These are phyloP conservation scores for Sergeia podlipaevii DNA, from an alignment of 208 protist genomes.

Conservation along the genomic window DNA sequence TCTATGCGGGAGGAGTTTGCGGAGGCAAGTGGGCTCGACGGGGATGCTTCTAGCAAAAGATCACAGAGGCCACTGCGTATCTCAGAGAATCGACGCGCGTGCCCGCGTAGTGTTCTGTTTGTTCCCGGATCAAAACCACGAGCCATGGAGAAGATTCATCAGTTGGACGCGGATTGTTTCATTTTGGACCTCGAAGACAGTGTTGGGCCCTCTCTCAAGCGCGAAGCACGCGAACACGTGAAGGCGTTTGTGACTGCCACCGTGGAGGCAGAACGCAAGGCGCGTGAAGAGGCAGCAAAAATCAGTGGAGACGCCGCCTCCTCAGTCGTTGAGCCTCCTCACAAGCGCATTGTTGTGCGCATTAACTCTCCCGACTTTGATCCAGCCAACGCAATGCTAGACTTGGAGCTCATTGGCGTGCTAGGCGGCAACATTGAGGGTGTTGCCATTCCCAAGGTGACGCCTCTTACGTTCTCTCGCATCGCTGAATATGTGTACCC, in stretches of 20 bases:
- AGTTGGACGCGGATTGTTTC: slow-evolving; percentile 60
- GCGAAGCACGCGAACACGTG: slow-evolving; percentile 56
- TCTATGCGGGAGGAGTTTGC: background rate
- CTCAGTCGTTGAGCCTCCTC: slow-evolving; percentile 19
- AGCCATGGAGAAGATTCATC: slow-evolving; percentile 48
- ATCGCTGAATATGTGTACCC: slow-evolving; percentile 71
- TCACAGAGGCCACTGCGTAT: slow-evolving; percentile 28
- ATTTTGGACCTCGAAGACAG: slow-evolving; percentile 81
- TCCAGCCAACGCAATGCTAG: slow-evolving; percentile 62
- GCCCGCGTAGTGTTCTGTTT: slow-evolving; percentile 78
- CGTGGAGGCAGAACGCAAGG: slow-evolving; percentile 18
- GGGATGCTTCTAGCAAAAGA: background rate
- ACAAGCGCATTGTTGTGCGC: slow-evolving; percentile 52
- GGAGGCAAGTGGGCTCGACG: background rate
- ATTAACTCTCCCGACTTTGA: slow-evolving; percentile 81
- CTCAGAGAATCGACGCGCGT: slow-evolving; percentile 36
- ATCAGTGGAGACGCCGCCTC: background rate
- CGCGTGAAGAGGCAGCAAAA: background rate
- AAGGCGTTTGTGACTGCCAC: slow-evolving; percentile 49
- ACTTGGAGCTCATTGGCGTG: slow-evolving; percentile 69
- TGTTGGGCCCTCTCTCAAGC: slow-evolving; percentile 30
- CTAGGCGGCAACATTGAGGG: slow-evolving; percentile 70
- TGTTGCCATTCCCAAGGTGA: slow-evolving; percentile 70
- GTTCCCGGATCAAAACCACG: slow-evolving; percentile 52
- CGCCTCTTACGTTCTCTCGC: slow-evolving; percentile 32